Evolutionary conservation across 345 rosid genomes (phyloP).

Genomic region (Capsella bursapastoris): DNA sequence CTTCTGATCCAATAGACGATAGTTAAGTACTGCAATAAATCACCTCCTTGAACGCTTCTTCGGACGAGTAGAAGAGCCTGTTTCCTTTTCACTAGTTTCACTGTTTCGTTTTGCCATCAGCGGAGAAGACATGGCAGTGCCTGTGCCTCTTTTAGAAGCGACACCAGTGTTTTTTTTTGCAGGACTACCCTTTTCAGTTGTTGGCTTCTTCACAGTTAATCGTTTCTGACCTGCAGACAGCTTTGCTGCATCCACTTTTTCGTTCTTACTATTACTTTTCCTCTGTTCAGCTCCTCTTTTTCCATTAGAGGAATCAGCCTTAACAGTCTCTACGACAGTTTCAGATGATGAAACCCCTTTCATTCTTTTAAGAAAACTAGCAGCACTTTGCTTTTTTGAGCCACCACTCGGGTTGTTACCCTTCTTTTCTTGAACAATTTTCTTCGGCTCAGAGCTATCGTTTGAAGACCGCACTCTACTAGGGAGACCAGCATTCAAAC

Average conservation of each 20-base stretch:
- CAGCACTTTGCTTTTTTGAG: conserved; percentile 56
- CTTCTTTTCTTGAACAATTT: conserved; percentile 43
- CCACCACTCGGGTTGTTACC: conserved; percentile 28
- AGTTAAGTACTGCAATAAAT: conserved; percentile 4
- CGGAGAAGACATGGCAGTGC: conserved; percentile 26
- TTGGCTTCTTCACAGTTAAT: conserved; percentile 29
- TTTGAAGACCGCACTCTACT: conserved; percentile 42
- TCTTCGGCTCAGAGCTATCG: conserved; percentile 43
- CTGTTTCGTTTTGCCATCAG: conserved; percentile 37
- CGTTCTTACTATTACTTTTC: conserved; percentile 36
- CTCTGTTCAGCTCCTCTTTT: conserved; percentile 48
- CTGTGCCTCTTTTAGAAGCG: conserved; percentile 30
- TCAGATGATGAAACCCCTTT: conserved; percentile 45
- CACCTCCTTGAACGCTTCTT: conserved; percentile 57
- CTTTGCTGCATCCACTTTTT: conserved; percentile 35
- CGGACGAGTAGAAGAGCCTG: conserved; percentile 41
- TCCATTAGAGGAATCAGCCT: conserved; percentile 44
- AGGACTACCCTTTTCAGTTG: conserved; percentile 39
- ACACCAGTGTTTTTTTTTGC: conserved; percentile 33
- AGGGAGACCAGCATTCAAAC: conserved; percentile 31
- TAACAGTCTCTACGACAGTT: conserved; percentile 39
- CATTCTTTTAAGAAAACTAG: conserved; percentile 58
- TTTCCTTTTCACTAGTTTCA: conserved; percentile 47
- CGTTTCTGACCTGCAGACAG: conserved; percentile 39
- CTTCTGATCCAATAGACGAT: conserved; percentile 14